Conservation (phyloP, 1,139 yeast genomes). For the Hemisphaericaspora subhashii region DNA sequence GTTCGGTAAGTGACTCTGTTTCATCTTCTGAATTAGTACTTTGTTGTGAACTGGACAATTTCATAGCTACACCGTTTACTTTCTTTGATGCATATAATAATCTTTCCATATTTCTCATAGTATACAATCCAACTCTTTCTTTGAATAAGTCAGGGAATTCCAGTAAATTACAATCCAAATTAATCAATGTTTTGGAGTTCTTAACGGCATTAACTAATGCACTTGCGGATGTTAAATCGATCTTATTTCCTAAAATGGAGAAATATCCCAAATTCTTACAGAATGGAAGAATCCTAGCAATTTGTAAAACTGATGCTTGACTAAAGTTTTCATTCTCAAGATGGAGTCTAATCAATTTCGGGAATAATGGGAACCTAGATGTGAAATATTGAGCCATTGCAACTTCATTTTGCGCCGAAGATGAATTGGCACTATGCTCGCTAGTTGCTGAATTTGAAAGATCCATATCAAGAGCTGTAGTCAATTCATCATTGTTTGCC, state of each 20-base stretch:
- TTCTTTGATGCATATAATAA: slow-evolving; percentile 24
- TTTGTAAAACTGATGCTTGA: slow-evolving; percentile 46
- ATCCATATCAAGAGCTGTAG: slow-evolving; percentile 3
- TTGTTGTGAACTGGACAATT: slow-evolving; percentile 7
- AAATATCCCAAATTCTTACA: slow-evolving; percentile 57
- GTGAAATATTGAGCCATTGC: slow-evolving; percentile 41
- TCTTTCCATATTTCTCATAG: slow-evolving; percentile 71
- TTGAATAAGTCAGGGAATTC: slow-evolving; percentile 44
- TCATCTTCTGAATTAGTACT: slow-evolving; percentile 11
- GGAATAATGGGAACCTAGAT: slow-evolving; percentile 59
- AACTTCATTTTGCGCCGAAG: slow-evolving; percentile 14
- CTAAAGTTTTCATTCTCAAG: slow-evolving; percentile 59
- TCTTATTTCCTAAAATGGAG: slow-evolving; percentile 58
- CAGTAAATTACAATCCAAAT: slow-evolving; percentile 41
- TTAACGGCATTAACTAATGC: slow-evolving; percentile 43
- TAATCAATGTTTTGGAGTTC: slow-evolving; percentile 39
- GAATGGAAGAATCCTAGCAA: slow-evolving; percentile 63
- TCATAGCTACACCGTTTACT: slow-evolving; percentile 4
- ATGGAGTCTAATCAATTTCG: slow-evolving; percentile 55
- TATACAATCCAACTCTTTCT: slow-evolving; percentile 62
- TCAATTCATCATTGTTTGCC: slow-evolving; percentile 1
- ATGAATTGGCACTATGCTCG: slow-evolving; percentile 1
- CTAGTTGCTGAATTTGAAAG: not conserved
- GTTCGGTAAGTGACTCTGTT: slow-evolving; percentile 33
- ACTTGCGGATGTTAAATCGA: slow-evolving; percentile 45